phyloP scores from a whole-genome alignment of 2,329 filamentous ascomycete genomes.

The Coniochaeta pulveracea region DNA sequence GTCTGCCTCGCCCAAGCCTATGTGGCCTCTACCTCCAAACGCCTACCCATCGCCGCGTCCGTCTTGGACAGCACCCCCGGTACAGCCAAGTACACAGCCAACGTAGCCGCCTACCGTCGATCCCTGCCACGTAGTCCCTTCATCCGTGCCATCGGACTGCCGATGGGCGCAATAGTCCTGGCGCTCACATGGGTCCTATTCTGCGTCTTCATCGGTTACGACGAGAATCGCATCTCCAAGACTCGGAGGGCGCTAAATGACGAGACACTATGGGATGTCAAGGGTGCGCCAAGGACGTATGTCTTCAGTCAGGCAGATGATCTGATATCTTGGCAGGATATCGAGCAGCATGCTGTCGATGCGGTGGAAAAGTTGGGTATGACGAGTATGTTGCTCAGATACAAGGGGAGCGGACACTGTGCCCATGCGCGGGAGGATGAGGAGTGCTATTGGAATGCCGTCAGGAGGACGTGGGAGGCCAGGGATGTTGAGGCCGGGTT shows the following conservation, averaged over 20 bases:
- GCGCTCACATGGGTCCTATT: conserved; percentile 7
- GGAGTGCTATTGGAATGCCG: conserved; percentile 13
- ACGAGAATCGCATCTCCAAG: conserved; percentile 10
- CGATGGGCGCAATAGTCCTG: conserved; percentile 9
- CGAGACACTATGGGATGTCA: conserved; percentile 7
- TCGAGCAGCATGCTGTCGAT: conserved; percentile 11
- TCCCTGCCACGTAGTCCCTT: conserved; percentile 7
- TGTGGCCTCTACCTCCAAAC: conserved; percentile 15
- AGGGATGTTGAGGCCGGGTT: conserved; percentile 6
- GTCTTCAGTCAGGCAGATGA: conserved; percentile 14
- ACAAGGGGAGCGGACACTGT: conserved; percentile 13
- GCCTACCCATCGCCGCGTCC: conserved; percentile 24
- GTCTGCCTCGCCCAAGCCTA: conserved; percentile 25
- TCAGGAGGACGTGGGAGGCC: conserved; percentile 13
- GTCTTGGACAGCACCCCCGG: conserved; percentile 35
- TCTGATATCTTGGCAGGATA: conserved; percentile 12
- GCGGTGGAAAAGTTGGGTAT: conserved; percentile 5
- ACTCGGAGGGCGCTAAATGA: conserved; percentile 12
- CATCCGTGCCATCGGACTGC: conserved; percentile 6
- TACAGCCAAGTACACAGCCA: conserved; percentile 12
- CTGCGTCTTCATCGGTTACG: conserved; percentile 7
- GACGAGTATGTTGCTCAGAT: conserved; percentile 12
- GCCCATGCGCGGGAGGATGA: conserved; percentile 11
- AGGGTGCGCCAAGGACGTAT: conserved; percentile 9
- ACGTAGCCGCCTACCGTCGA: conserved; percentile 9